phyloP scores from a whole-genome alignment of 345 rosid species.

The Isatis tinctoria region DNA sequence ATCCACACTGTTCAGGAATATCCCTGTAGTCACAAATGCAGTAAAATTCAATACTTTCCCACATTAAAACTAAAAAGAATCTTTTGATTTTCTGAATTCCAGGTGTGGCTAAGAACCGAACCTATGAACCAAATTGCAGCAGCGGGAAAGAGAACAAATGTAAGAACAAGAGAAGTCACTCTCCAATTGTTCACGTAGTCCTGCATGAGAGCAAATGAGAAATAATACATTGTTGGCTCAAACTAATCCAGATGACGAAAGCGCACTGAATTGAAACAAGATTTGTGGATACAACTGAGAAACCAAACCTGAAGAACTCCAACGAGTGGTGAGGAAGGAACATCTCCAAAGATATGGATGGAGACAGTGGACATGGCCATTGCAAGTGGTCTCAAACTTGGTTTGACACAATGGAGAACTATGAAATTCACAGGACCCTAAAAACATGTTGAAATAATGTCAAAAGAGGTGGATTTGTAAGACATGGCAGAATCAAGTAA shows the following conservation, averaged over 20 bases:
- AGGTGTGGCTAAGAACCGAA: constrained; percentile 16
- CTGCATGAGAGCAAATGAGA: constrained; percentile 36
- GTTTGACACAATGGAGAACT: constrained; percentile 84
- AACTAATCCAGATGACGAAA: neutral
- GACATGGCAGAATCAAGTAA: constrained; percentile 2
- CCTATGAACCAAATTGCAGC: constrained; percentile 87
- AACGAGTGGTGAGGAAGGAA: constrained; percentile 98
- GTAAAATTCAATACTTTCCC: neutral
- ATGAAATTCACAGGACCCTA: constrained; percentile 96
- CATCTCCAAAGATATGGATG: constrained; percentile 94
- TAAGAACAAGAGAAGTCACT: constrained; percentile 72
- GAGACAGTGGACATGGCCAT: constrained; percentile 98
- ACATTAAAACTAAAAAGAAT: neutral
- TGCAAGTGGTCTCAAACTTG: constrained; percentile 87
- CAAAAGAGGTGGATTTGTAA: neutral
- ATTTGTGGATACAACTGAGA: neutral
- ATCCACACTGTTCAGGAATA: constrained; percentile 66
- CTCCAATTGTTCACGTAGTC: constrained; percentile 83
- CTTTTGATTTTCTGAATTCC: neutral
- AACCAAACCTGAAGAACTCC: constrained; percentile 82
- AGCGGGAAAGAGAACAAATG: constrained; percentile 71
- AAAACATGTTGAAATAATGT: constrained; percentile 8
- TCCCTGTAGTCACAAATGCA: constrained; percentile 43
- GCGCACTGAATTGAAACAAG: neutral
- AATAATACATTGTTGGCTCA: neutral